Evolutionary conservation across 179 eudicot species (phyloP).

Genomic region (Silene vulgaris): DNA sequence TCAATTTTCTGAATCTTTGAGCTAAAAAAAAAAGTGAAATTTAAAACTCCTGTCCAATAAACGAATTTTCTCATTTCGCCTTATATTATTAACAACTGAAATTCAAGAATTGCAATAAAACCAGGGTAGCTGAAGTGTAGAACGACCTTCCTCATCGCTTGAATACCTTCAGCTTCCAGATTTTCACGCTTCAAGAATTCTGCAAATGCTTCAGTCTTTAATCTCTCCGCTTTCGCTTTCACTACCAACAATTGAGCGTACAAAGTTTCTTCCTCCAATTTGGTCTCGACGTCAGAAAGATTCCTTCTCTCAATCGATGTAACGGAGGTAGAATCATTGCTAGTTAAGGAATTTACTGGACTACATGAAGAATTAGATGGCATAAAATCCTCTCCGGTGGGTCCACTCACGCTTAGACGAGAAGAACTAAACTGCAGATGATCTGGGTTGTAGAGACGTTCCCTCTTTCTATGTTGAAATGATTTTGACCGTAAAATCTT

Average conservation of each 20-base stretch:
- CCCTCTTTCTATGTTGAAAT: slow-evolving; percentile 24
- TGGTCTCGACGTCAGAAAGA: slow-evolving; percentile 32
- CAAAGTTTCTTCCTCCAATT: slow-evolving; percentile 42
- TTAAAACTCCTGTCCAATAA: too few relatives aligned
- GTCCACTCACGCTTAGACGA: slow-evolving; percentile 23
- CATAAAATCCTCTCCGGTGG: slow-evolving; percentile 25
- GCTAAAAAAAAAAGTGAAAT: too few relatives aligned
- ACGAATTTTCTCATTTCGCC: too few relatives aligned
- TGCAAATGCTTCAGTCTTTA: too few relatives aligned
- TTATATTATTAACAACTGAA: background rate
- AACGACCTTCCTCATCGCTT: slow-evolving; percentile 47
- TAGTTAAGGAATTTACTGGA: slow-evolving; percentile 23
- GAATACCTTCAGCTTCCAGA: slow-evolving; percentile 52
- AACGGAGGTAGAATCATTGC: slow-evolving; percentile 28
- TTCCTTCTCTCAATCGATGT: slow-evolving; percentile 30
- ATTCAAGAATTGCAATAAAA: background rate
- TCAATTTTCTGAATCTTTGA: too few relatives aligned
- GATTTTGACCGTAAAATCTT: slow-evolving; percentile 39
- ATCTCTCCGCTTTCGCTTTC: slow-evolving; percentile 19
- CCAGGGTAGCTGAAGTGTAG: slow-evolving; percentile 2
- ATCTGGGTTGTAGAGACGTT: slow-evolving; percentile 27
- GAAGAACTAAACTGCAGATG: slow-evolving; percentile 32
- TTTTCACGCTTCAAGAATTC: background rate
- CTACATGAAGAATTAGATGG: slow-evolving; percentile 19
- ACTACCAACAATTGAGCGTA: slow-evolving; percentile 38